Evolutionary conservation across 2,329 filamentous ascomycete species (phyloP).

Genomic region (Neonectria coccinea): DNA sequence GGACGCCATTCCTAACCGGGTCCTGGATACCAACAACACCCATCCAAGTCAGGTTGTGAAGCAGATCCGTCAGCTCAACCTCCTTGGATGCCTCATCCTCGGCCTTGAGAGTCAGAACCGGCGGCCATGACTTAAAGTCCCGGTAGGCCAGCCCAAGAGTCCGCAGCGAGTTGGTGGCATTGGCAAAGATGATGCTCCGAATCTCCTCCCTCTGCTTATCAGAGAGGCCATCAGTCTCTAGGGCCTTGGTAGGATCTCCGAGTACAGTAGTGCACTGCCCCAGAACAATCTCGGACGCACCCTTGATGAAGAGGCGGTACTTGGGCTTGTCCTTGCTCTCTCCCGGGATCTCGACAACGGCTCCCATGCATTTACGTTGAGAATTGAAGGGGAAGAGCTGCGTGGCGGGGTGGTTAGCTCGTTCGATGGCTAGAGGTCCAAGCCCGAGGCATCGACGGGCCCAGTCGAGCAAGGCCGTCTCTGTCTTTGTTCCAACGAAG

Average conservation of each 20-base stretch:
- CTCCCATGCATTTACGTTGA: constrained; percentile 66
- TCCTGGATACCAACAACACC: constrained; percentile 74
- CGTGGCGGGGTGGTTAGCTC: constrained; percentile 58
- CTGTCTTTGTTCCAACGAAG: constrained; percentile 68
- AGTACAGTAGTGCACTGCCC: constrained; percentile 62
- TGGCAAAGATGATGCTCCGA: constrained; percentile 65
- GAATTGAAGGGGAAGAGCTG: constrained; percentile 68
- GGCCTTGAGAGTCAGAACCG: constrained; percentile 59
- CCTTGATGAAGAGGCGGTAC: constrained; percentile 66
- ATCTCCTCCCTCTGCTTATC: constrained; percentile 64
- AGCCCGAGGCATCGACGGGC: constrained; percentile 63
- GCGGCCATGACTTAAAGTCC: constrained; percentile 79
- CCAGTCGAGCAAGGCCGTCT: constrained; percentile 65
- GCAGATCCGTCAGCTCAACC: too few species aligned
- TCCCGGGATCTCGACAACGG: constrained; percentile 60
- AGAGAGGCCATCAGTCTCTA: constrained; percentile 18
- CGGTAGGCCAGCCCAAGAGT: constrained; percentile 79
- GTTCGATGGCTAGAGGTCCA: constrained; percentile 57
- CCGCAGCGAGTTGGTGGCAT: constrained; percentile 74
- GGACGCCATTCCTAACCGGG: constrained; percentile 72
- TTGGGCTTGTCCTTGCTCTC: constrained; percentile 35
- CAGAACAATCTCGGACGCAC: constrained; percentile 67
- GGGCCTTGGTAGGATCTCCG: constrained; percentile 60
- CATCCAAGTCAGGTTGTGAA: constrained; percentile 53
- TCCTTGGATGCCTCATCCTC: too few species aligned